Evolutionary conservation across 1,284 basidiomycete genomes (phyloP).

Genomic region (Sparassis latifolia): DNA sequence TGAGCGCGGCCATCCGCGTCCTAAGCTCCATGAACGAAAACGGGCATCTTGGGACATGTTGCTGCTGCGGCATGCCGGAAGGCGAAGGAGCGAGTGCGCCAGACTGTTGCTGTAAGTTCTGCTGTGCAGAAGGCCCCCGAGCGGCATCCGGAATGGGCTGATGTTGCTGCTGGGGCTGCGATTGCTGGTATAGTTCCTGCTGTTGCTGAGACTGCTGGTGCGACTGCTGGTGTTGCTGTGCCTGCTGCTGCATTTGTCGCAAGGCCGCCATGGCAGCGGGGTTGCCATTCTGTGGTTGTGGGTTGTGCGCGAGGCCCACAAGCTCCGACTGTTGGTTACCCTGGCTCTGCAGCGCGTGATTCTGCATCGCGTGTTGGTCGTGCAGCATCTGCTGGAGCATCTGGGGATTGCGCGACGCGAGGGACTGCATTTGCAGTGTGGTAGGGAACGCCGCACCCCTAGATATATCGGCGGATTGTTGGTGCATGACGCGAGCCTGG

Average conservation of each 20-base stretch:
- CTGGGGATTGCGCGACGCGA: neutral
- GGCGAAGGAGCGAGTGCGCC: neutral
- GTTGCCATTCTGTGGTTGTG: slow-evolving; percentile 25
- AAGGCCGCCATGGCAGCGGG: neutral
- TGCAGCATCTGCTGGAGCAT: slow-evolving; percentile 27
- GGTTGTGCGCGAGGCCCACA: slow-evolving; percentile 39
- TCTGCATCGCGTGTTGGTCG: neutral
- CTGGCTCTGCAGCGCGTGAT: slow-evolving; percentile 21
- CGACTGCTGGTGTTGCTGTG: slow-evolving; percentile 15
- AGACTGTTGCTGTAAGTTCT: neutral
- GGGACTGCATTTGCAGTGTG: slow-evolving; percentile 4
- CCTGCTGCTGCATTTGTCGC: slow-evolving; percentile 22
- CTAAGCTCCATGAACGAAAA: neutral
- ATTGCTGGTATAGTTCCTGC: slow-evolving; percentile 13
- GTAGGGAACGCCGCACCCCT: neutral
- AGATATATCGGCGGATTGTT: slow-evolving; percentile 18
- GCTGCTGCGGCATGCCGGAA: neutral
- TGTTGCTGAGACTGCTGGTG: slow-evolving; percentile 23
- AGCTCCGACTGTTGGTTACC: slow-evolving; percentile 42
- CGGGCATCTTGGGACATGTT: too few species aligned
- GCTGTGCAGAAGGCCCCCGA: neutral
- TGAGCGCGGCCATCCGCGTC: neutral
- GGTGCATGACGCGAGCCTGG: too few species aligned
- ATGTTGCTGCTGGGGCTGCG: slow-evolving; percentile 12
- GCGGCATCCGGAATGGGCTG: slow-evolving; percentile 4